Percentiles rank a stretch among this genome's conserved stretches.
phyloP scores from a whole-genome alignment of 495 filamentous ascomycete genomes.

The Neurospora hispaniola region DNA sequence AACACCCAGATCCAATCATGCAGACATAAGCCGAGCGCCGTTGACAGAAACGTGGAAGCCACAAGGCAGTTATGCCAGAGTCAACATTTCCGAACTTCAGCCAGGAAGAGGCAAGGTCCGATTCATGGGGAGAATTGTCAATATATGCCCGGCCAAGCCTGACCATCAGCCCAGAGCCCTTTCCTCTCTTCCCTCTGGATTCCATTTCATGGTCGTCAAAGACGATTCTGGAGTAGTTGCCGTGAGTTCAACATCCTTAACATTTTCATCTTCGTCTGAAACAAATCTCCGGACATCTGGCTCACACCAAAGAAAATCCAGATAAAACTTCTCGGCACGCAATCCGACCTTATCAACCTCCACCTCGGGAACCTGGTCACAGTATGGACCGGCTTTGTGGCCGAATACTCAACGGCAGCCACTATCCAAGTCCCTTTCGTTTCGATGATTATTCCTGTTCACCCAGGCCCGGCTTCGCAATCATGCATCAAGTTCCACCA shows the following conservation, averaged over 20 bases:
- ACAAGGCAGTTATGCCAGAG: constrained; percentile 38
- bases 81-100: constrained; percentile 39
- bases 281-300: background rate
- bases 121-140: constrained; percentile 50
- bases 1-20: background rate
- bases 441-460: constrained; percentile 13
- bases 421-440: constrained; percentile 2
- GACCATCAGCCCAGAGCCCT: constrained; percentile 18
- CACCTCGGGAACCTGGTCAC: constrained; percentile 32
- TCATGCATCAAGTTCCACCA: constrained; percentile 42
- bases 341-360: constrained; percentile 20
- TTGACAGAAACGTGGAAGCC: constrained; percentile 40
- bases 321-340: constrained; percentile 33
- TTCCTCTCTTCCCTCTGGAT: constrained; percentile 25
- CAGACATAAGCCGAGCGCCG: background rate
- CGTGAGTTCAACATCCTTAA: constrained; percentile 22
- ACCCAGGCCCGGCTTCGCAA: constrained; percentile 15
- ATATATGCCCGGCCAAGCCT: constrained; percentile 36
- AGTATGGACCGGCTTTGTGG: constrained; percentile 31
- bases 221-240: constrained; percentile 48
- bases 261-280: background rate
- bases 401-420: constrained; percentile 6
- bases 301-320: constrained; percentile 4
- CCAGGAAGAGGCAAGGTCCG: constrained; percentile 41
- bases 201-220: constrained; percentile 44